These are phyloP conservation scores for Pleurotus citrinopileatus DNA, from an alignment of 768 basidiomycete species.

Conservation along the genomic window DNA sequence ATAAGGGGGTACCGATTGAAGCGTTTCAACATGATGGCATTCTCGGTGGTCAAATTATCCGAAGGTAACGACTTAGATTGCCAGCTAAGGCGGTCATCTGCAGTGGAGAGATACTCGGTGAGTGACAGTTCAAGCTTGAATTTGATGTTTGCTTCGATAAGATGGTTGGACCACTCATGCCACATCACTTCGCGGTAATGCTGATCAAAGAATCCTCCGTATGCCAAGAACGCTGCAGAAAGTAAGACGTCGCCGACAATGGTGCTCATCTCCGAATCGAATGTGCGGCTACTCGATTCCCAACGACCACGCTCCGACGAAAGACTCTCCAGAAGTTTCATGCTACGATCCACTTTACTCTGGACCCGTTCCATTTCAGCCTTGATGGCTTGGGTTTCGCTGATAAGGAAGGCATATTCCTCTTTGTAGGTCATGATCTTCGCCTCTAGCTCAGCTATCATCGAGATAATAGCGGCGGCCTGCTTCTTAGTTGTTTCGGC, in stretches of 20 bases:
- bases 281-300: conserved; percentile 93
- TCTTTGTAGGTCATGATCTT: conserved; percentile 95
- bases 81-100: conserved; percentile 94
- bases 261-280: conserved; percentile 97
- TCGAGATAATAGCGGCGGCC: conserved; percentile 83
- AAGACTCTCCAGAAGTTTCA: conserved; percentile 90
- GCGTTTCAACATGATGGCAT: conserved; percentile 99
- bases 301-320: conserved; percentile 94
- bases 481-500: conserved; percentile 96
- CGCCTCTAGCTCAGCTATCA: conserved; percentile 88
- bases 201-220: conserved; percentile 98
- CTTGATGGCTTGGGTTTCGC: conserved; percentile 96
- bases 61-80: conserved; percentile 94
- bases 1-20: conserved; percentile 98
- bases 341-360: conserved; percentile 94
- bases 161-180: conserved; percentile 91
- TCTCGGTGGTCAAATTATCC: conserved; percentile 94
- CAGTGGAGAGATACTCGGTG: conserved; percentile 94
- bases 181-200: conserved; percentile 97
- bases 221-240: conserved; percentile 95
- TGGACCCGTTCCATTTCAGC: conserved; percentile 97
- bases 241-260: conserved; percentile 96
- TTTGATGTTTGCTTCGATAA: conserved; percentile 85
- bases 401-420: conserved; percentile 95
- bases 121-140: conserved; percentile 92